phyloP scores from a whole-genome alignment of 768 basidiomycete species.

The Chalciporus sphaerocephalus region DNA sequence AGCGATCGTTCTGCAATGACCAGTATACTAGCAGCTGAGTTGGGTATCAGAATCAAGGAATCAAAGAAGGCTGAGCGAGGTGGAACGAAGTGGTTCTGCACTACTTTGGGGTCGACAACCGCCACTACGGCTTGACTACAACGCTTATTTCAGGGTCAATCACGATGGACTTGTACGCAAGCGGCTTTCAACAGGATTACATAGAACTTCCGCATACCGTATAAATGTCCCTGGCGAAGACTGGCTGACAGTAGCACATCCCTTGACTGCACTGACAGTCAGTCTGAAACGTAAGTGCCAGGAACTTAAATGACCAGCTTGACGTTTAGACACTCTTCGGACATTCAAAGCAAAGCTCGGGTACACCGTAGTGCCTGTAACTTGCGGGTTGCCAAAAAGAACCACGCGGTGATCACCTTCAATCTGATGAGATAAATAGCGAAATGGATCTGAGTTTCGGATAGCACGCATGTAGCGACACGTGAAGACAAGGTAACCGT shows the following conservation, averaged over 20 bases:
- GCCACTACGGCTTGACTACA: neutral
- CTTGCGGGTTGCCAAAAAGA: constrained; percentile 1
- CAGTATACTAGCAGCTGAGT: neutral
- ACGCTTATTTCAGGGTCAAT: neutral
- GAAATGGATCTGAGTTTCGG: neutral
- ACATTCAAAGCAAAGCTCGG: constrained; percentile 7
- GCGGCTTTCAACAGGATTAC: neutral
- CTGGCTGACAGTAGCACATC: too few relatives aligned
- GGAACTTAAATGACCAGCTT: too few relatives aligned
- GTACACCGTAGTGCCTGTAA: constrained; percentile 15
- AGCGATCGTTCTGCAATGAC: neutral
- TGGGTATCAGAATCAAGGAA: neutral
- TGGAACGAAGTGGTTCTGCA: too few relatives aligned
- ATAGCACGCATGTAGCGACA: constrained; percentile 24
- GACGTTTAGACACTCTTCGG: too few relatives aligned
- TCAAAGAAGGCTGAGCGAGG: too few relatives aligned
- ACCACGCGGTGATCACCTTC: constrained; percentile 6
- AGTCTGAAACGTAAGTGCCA: too few relatives aligned
- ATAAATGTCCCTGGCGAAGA: too few relatives aligned
- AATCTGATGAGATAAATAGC: constrained; percentile 10
- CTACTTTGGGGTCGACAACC: neutral
- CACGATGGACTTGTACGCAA: too few relatives aligned
- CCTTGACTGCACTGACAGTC: too few relatives aligned
- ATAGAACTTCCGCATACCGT: neutral
- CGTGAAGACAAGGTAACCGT: constrained; percentile 26